Evolutionary conservation across 768 basidiomycete species (phyloP).

Genomic region (Pisolithus marmoratus): DNA sequence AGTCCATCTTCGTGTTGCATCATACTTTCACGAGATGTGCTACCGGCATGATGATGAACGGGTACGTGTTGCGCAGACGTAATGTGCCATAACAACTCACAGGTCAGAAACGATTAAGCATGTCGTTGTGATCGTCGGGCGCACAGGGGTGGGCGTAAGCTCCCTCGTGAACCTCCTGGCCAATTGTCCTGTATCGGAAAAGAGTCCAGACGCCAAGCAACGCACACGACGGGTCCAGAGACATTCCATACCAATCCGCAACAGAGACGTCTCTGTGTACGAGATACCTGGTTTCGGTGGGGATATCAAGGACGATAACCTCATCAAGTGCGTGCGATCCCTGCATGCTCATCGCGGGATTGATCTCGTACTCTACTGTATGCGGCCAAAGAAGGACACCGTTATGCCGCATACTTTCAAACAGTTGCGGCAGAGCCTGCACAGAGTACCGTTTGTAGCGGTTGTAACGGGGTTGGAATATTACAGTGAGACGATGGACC

Average conservation of each 20-base stretch:
- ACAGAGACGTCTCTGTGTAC: constrained; percentile 10
- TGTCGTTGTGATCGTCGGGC: constrained; percentile 26
- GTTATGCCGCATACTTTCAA: not conserved
- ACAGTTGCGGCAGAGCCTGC: not conserved
- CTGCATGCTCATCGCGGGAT: constrained; percentile 13
- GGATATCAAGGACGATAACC: not conserved
- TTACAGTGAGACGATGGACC: constrained; percentile 20
- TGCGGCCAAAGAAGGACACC: constrained; percentile 9
- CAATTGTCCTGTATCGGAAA: constrained; percentile 12
- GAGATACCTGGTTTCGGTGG: constrained; percentile 19
- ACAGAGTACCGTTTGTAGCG: constrained; percentile 28
- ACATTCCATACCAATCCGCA: not conserved
- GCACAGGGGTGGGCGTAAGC: constrained; percentile 23
- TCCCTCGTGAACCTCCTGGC: constrained; percentile 24
- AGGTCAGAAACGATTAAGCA: constrained; percentile 1
- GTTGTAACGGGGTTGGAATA: constrained; percentile 33
- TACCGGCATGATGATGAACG: not conserved
- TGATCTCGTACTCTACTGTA: constrained; percentile 21
- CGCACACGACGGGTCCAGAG: not conserved
- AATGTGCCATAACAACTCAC: not conserved
- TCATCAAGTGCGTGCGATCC: constrained; percentile 12
- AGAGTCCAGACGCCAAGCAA: constrained; percentile 7
- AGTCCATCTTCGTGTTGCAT: not conserved
- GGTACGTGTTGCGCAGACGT: not conserved
- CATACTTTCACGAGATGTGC: not conserved